Evolutionary conservation across 139 green algal genomes (phyloP).

Genomic region (Tetraselmis striata): DNA sequence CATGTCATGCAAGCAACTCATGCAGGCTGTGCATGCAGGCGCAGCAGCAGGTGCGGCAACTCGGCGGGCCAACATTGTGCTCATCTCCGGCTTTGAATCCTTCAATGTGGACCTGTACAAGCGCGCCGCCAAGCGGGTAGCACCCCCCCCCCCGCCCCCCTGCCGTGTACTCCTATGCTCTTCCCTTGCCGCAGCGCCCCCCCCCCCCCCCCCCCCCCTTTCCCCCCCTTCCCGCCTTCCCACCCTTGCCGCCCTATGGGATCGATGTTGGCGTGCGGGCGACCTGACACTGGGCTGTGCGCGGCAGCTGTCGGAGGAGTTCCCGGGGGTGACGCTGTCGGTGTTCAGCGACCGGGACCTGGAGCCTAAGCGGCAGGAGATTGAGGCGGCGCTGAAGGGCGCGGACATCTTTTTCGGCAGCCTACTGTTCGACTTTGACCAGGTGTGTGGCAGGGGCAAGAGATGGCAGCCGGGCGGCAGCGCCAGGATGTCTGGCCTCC

Average conservation of each 20-base stretch:
- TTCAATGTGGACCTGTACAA: slow-evolving; percentile 94
- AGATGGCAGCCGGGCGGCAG: too few species aligned
- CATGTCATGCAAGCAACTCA: neutral
- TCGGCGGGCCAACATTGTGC: slow-evolving; percentile 53
- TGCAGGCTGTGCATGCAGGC: neutral
- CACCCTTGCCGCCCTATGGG: too few species aligned
- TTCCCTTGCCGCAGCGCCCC: too few species aligned
- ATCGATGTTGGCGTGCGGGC: too few species aligned
- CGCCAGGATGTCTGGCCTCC: too few species aligned
- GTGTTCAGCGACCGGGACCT: slow-evolving; percentile 95
- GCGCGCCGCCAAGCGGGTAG: slow-evolving; percentile 38
- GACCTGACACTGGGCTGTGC: too few species aligned
- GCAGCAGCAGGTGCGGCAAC: neutral
- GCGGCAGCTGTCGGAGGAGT: neutral
- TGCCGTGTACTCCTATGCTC: too few species aligned
- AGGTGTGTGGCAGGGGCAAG: slow-evolving; percentile 43
- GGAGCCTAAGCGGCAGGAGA: slow-evolving; percentile 25
- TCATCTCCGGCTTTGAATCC: slow-evolving; percentile 93
- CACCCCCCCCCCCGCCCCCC: too few species aligned
- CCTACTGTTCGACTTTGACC: slow-evolving; percentile 96
- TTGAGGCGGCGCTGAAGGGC: slow-evolving; percentile 67
- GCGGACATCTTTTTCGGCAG: slow-evolving; percentile 90
- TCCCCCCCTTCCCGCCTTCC: too few species aligned
- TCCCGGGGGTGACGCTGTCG: slow-evolving; percentile 38
- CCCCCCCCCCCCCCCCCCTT: too few species aligned